Evolutionary conservation across 2,329 filamentous ascomycete genomes (phyloP).

Genomic region (Podosphaera aphanis): DNA sequence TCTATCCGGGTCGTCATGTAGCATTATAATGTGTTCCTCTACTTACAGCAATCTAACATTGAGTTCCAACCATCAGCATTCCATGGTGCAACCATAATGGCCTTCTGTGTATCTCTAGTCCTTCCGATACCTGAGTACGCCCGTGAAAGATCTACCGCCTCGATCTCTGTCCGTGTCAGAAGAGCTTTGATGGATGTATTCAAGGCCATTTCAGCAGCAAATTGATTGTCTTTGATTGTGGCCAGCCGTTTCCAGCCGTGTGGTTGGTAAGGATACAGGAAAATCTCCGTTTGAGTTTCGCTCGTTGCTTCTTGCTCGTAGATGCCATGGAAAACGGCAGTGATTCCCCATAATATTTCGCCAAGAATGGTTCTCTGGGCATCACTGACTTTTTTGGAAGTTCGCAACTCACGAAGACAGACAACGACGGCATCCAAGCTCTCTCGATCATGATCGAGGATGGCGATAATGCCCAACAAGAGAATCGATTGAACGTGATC

Average conservation of each 20-base stretch:
- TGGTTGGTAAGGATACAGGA: conserved; percentile 58
- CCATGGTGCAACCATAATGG: conserved; percentile 69
- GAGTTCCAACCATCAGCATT: conserved; percentile 11
- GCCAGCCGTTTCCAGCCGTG: conserved; percentile 63
- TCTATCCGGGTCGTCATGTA: too few species aligned
- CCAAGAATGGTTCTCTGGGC: conserved; percentile 46
- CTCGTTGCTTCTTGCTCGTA: conserved; percentile 28
- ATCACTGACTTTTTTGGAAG: conserved; percentile 36
- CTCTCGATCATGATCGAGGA: conserved; percentile 58
- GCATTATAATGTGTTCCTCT: neutral
- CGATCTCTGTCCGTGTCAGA: conserved; percentile 46
- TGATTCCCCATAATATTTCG: conserved; percentile 52
- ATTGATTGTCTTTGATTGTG: conserved; percentile 26
- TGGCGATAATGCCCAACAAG: conserved; percentile 61
- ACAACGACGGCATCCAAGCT: conserved; percentile 58
- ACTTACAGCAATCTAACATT: conserved; percentile 6
- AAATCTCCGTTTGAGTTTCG: conserved; percentile 52
- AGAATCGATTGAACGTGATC: conserved; percentile 60
- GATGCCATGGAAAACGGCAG: conserved; percentile 28
- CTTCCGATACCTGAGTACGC: conserved; percentile 54
- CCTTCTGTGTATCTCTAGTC: conserved; percentile 50
- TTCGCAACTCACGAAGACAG: conserved; percentile 52
- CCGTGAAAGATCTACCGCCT: conserved; percentile 43
- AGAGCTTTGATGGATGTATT: conserved; percentile 53
- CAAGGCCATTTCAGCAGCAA: conserved; percentile 54